Conservation (phyloP, 805 yeast species). For the Wickerhamiella siamensis region DNA sequence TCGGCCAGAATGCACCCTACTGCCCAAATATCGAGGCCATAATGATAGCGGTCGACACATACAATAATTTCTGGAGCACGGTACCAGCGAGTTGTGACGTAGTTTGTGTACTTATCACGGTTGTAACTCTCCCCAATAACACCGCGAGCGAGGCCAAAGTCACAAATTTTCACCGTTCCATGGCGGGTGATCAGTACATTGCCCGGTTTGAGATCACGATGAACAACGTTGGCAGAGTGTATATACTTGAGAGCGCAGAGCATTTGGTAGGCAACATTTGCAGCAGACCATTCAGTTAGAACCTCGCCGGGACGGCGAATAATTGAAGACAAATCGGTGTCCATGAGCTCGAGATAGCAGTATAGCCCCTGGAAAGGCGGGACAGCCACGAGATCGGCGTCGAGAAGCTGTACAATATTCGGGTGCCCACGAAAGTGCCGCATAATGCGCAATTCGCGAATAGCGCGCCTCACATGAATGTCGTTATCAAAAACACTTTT, state of each 20-base stretch:
- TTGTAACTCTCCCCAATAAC: conserved; percentile 27
- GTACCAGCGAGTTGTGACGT: conserved; percentile 93
- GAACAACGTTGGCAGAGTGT: conserved; percentile 85
- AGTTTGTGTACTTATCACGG: conserved; percentile 26
- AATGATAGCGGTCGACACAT: conserved; percentile 16
- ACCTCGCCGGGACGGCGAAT: conserved; percentile 43
- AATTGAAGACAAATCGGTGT: conserved; percentile 68
- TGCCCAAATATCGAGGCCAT: conserved; percentile 78
- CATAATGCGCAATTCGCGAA: conserved; percentile 73
- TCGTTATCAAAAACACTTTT: conserved; percentile 53
- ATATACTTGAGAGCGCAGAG: conserved; percentile 77
- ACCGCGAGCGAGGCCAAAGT: conserved; percentile 86
- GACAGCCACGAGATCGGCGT: conserved; percentile 52
- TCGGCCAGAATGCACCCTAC: conserved; percentile 85
- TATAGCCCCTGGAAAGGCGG: conserved; percentile 75
- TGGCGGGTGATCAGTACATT: conserved; percentile 62
- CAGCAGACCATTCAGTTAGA: conserved; percentile 72
- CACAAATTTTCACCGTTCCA: conserved; percentile 76
- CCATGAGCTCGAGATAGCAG: conserved; percentile 76
- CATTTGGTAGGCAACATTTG: conserved; percentile 63
- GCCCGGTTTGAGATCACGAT: conserved; percentile 85
- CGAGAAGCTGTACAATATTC: conserved; percentile 61
- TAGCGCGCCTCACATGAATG: conserved; percentile 59
- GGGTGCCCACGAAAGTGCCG: conserved; percentile 72
- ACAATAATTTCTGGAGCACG: conserved; percentile 83